Evolutionary conservation across 805 yeast genomes (phyloP).

Genomic region (Kodamaea sagamina): DNA sequence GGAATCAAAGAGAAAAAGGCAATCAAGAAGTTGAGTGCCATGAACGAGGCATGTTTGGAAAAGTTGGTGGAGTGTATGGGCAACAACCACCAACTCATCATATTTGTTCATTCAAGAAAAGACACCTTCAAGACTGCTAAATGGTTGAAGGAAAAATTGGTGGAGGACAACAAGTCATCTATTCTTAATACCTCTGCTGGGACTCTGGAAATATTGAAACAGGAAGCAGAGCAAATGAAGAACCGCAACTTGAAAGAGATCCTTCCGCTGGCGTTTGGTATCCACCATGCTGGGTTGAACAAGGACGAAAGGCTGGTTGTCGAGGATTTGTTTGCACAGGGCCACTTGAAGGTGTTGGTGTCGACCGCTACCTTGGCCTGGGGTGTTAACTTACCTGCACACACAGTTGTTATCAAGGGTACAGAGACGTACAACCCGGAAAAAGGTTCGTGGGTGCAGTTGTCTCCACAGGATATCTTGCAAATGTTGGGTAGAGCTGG

Average conservation of each 20-base stretch:
- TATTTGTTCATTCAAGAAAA: slow-evolving; percentile 92
- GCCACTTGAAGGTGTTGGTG: slow-evolving; percentile 77
- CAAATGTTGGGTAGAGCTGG: slow-evolving; percentile 99
- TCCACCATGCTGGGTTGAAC: slow-evolving; percentile 89
- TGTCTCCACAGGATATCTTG: slow-evolving; percentile 92
- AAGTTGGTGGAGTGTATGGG: slow-evolving; percentile 57
- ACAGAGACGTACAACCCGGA: slow-evolving; percentile 94
- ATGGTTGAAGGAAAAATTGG: slow-evolving; percentile 62
- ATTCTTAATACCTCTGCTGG: slow-evolving; percentile 31
- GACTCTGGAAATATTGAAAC: slow-evolving; percentile 58
- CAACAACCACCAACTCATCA: slow-evolving; percentile 75
- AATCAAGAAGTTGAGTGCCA: slow-evolving; percentile 72
- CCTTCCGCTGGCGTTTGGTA: slow-evolving; percentile 73
- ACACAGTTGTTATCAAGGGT: slow-evolving; percentile 89
- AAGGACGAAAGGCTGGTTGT: slow-evolving; percentile 72
- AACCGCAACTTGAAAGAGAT: slow-evolving; percentile 59
- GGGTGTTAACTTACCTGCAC: slow-evolving; percentile 97
- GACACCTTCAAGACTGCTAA: slow-evolving; percentile 86
- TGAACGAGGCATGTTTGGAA: slow-evolving; percentile 90
- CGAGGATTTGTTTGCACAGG: slow-evolving; percentile 87
- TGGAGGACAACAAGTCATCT: slow-evolving; percentile 49
- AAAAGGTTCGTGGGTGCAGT: slow-evolving; percentile 81
- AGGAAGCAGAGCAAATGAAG: slow-evolving; percentile 60
- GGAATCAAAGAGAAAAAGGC: slow-evolving; percentile 86
- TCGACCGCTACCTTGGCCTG: slow-evolving; percentile 94